Evolutionary conservation across 2,329 filamentous ascomycete genomes (phyloP).

Genomic region (Ascochyta pisi): DNA sequence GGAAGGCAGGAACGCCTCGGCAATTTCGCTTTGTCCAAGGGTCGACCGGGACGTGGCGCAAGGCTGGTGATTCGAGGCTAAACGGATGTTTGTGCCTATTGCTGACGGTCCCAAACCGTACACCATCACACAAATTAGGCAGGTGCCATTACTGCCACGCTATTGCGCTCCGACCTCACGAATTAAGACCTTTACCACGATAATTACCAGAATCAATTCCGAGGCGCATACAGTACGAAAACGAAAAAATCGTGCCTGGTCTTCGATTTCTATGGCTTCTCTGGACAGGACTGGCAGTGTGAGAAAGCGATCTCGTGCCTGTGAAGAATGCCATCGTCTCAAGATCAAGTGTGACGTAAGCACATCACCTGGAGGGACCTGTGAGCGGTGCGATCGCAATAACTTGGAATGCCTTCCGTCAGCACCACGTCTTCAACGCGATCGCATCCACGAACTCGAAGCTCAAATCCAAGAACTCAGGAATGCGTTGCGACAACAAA

Average conservation of each 20-base stretch:
- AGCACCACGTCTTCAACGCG: conserved; percentile 37
- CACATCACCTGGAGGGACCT: conserved; percentile 20
- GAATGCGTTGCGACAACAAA: conserved; percentile 24
- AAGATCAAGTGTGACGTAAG: conserved; percentile 41
- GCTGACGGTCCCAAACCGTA: conserved; percentile 6
- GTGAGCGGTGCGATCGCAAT: conserved; percentile 36
- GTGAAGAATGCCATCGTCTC: conserved; percentile 39
- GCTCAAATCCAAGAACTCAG: conserved; percentile 32
- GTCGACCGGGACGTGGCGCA: background rate
- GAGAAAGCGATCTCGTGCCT: conserved; percentile 35
- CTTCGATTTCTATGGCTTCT: background rate
- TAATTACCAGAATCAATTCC: background rate
- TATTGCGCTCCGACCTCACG: conserved; percentile 2
- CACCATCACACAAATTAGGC: conserved; percentile 11
- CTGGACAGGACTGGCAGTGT: conserved; percentile 17
- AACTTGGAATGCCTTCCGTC: conserved; percentile 31
- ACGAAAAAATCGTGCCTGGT: too few species aligned
- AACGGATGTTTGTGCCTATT: background rate
- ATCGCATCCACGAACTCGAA: conserved; percentile 38
- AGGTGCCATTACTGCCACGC: conserved; percentile 2
- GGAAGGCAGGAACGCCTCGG: too few species aligned
- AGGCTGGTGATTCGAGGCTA: background rate
- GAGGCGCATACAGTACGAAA: background rate
- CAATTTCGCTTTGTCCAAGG: too few species aligned
- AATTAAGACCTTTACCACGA: background rate